Evolutionary conservation across 2,329 filamentous ascomycete species (phyloP).

Genomic region (Periconia sp.): DNA sequence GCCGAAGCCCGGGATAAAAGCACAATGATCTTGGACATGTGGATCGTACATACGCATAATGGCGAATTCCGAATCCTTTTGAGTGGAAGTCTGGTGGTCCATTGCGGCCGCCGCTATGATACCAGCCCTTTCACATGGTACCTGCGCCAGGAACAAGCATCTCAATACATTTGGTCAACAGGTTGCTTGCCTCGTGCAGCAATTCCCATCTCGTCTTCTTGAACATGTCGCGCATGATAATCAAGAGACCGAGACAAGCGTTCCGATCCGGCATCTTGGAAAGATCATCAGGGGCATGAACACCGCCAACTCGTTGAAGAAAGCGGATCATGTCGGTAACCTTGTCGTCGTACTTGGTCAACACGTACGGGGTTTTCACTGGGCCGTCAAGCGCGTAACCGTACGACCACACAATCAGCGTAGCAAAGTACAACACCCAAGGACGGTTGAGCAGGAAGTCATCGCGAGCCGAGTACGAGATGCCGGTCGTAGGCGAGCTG

Average conservation of each 20-base stretch:
- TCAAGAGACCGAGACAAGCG: slow-evolving; percentile 78
- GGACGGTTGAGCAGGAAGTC: slow-evolving; percentile 90
- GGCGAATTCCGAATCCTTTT: too few species aligned
- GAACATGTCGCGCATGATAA: slow-evolving; percentile 84
- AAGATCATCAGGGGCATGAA: slow-evolving; percentile 78
- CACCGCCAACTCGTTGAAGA: slow-evolving; percentile 72
- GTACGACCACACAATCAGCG: slow-evolving; percentile 93
- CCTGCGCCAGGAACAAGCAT: slow-evolving; percentile 52
- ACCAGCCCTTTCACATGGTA: slow-evolving; percentile 19
- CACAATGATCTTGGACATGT: too few species aligned
- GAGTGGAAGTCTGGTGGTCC: neutral
- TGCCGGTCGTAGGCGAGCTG: slow-evolving; percentile 37
- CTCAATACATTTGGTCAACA: slow-evolving; percentile 81
- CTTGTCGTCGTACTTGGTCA: slow-evolving; percentile 68
- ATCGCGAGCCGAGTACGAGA: slow-evolving; percentile 78
- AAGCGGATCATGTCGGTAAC: slow-evolving; percentile 81
- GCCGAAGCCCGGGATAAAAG: too few species aligned
- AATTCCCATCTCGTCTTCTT: slow-evolving; percentile 87
- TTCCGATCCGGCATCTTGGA: slow-evolving; percentile 78
- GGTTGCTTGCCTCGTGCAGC: slow-evolving; percentile 80
- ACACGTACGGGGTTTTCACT: slow-evolving; percentile 59
- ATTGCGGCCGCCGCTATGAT: neutral
- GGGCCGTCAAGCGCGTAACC: slow-evolving; percentile 89
- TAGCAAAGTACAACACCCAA: slow-evolving; percentile 94
- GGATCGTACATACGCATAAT: too few species aligned